Percentiles rank a stretch among this genome's conserved stretches.
These are phyloP conservation scores for Cryptococcus sp. DNA, from an alignment of 1,284 basidiomycete species.

Conservation along the genomic window DNA sequence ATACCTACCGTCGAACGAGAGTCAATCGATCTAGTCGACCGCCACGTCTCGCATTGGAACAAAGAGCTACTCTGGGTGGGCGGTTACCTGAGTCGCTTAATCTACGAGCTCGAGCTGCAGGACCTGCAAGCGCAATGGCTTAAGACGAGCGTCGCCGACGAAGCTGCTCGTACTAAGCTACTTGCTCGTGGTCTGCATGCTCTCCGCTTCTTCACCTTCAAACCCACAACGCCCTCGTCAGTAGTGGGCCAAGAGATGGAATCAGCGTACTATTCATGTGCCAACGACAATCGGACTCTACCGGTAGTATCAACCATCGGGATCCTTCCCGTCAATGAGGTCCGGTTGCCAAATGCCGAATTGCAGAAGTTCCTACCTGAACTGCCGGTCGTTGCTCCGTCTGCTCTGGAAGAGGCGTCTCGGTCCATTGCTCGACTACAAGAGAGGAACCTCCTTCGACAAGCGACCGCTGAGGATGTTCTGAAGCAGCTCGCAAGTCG, in stretches of 20 bases:
- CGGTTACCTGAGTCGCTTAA: constrained; percentile 71
- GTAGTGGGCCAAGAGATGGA: constrained; percentile 81
- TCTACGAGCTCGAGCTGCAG: constrained; percentile 82
- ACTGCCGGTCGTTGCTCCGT: constrained; percentile 72
- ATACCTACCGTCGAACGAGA: constrained; percentile 98
- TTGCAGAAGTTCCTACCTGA: constrained; percentile 78
- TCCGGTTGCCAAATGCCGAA: constrained; percentile 75
- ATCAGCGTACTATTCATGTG: constrained; percentile 76
- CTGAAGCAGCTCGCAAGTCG: constrained; percentile 73
- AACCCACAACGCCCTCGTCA: constrained; percentile 79
- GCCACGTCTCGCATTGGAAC: constrained; percentile 75
- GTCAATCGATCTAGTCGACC: constrained; percentile 83
- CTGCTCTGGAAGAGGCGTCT: constrained; percentile 65
- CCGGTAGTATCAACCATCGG: constrained; percentile 80
- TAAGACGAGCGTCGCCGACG: constrained; percentile 49
- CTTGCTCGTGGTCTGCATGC: constrained; percentile 74
- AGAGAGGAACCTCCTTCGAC: constrained; percentile 68
- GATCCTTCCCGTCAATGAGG: constrained; percentile 66
- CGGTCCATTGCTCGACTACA: constrained; percentile 69
- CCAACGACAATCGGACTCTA: constrained; percentile 56
- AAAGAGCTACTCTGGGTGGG: constrained; percentile 81
- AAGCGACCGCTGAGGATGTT: constrained; percentile 85
- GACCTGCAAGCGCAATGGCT: constrained; percentile 51
- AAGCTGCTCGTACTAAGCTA: constrained; percentile 61
- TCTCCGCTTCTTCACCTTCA: constrained; percentile 86